These are phyloP conservation scores for Hirsutella rhossiliensis DNA, from an alignment of 2,329 filamentous ascomycete species.

Conservation along the genomic window DNA sequence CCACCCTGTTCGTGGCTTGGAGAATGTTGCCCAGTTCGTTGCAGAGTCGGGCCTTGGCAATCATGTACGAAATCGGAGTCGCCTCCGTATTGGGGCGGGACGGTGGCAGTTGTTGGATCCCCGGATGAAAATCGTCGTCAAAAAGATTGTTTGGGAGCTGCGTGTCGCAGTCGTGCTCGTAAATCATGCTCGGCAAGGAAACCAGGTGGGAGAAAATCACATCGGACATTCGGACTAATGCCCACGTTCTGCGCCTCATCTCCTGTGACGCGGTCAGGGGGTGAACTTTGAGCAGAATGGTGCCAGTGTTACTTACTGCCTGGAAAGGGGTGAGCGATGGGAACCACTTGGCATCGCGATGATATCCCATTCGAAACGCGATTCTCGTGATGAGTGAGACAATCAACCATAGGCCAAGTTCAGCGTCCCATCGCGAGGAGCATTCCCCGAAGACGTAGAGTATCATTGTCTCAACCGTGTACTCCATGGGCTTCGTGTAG, in stretches of 20 bases:
- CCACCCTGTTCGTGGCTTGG: constrained; percentile 47
- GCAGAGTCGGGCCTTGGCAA: constrained; percentile 57
- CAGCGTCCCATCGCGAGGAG: constrained; percentile 60
- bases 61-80: constrained; percentile 70
- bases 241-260: constrained; percentile 59
- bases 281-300: background rate
- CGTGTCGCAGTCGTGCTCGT: constrained; percentile 63
- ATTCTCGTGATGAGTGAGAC: constrained; percentile 42
- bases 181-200: constrained; percentile 56
- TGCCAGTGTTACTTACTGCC: constrained; percentile 34
- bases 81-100: constrained; percentile 56
- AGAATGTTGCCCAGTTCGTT: constrained; percentile 61
- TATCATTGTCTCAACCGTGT: constrained; percentile 68
- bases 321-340: constrained; percentile 60
- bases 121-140: constrained; percentile 66
- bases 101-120: constrained; percentile 54
- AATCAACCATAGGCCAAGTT: constrained; percentile 52
- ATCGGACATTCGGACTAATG: constrained; percentile 60
- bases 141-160: constrained; percentile 66
- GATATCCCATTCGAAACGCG: constrained; percentile 61
- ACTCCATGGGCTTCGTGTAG: constrained; percentile 61
- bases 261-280: constrained; percentile 33
- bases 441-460: constrained; percentile 69
- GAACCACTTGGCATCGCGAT: constrained; percentile 67
- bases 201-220: constrained; percentile 67